phyloP scores from a whole-genome alignment of 2,329 filamentous ascomycete species.

The Arthrobotrys sphaeroides region DNA sequence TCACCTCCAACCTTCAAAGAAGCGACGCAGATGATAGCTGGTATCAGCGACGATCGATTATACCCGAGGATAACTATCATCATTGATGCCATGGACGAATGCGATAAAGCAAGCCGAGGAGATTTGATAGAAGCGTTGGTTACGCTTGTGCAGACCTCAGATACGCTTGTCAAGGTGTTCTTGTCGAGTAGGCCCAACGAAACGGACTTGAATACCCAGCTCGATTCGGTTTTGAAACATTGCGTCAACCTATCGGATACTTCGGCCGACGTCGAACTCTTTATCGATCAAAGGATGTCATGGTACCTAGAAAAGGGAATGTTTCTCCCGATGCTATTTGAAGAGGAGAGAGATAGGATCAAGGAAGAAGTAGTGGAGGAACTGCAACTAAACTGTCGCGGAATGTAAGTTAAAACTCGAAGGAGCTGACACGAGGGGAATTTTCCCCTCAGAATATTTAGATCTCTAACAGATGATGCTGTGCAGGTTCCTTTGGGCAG shows the following conservation, averaged over 20 bases:
- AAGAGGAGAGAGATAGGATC: not conserved
- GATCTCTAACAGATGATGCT: not conserved
- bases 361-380: conserved; percentile 24
- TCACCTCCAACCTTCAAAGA: conserved; percentile 20
- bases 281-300: not conserved
- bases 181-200: conserved; percentile 57
- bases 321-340: not conserved
- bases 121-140: conserved; percentile 58
- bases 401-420: conserved; percentile 44
- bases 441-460: conserved; percentile 54
- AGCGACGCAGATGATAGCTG: conserved; percentile 17
- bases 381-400: conserved; percentile 20
- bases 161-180: conserved; percentile 59
- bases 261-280: conserved; percentile 6
- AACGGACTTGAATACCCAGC: conserved; percentile 56
- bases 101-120: conserved; percentile 56
- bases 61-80: conserved; percentile 60
- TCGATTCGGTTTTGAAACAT: conserved; percentile 55
- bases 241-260: conserved; percentile 19
- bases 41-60: conserved; percentile 58
- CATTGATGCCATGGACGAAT: conserved; percentile 62
- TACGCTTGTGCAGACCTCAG: conserved; percentile 55
- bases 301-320: not conserved
- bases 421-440: conserved; percentile 7
- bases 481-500: conserved; percentile 55